Evolutionary conservation across 2,329 filamentous ascomycete species (phyloP), one percentile per base, ranked within the genome.

Genomic region (Nannizziopsis arthrosporioides): DNA sequence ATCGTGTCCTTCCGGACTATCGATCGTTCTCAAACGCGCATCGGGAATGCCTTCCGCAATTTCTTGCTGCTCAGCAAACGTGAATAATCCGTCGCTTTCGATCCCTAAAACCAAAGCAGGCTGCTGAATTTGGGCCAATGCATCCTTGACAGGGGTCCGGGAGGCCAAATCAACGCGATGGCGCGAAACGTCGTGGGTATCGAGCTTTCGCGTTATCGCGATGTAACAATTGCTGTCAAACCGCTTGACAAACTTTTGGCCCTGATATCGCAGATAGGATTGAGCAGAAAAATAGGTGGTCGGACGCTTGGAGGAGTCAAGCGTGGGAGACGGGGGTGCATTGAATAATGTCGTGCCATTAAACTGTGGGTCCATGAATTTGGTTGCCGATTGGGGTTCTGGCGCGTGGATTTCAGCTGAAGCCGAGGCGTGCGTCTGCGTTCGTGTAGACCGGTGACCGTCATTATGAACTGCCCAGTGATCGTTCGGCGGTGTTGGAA

Each of bases 151-250:
- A 19, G 76, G 61, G 11, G 66, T 63, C 7, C 57, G 51, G 1
- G 60, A 70, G 31, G 63, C 64, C 9, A 63, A 56, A 15, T 65
- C 58, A 14, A 68, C 71, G 4, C 90, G 82, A 61, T 82, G 78
- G 19, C 89, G 79, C 11, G 88, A 93, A 19, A 98, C 80, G 63
- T 98, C 92, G 66, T 98, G 92, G 0, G 92, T 96, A 63, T 98
- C 92, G 12, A 98, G 78, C 68, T 98, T 98, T 59, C 92, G 84
- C 3, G 92, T 96, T 67, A 98, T 95, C 56, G 92, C 89, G 57
- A 98, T 96, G 70, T 98, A 98, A 70, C 92, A 98, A 66, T 98
- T 98, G 59, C 88, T 86, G 66, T 98, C 92, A 65, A 96, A 98
- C 8, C 92, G 84, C 65, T 85, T 88, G 58, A 96, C 92, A 59